A percentile compares a stretch with the other conserved stretches of the same genome.
Evolutionary conservation across 108 stramenopile species (phyloP).

Genomic region (Aurantiochytrium sp.): DNA sequence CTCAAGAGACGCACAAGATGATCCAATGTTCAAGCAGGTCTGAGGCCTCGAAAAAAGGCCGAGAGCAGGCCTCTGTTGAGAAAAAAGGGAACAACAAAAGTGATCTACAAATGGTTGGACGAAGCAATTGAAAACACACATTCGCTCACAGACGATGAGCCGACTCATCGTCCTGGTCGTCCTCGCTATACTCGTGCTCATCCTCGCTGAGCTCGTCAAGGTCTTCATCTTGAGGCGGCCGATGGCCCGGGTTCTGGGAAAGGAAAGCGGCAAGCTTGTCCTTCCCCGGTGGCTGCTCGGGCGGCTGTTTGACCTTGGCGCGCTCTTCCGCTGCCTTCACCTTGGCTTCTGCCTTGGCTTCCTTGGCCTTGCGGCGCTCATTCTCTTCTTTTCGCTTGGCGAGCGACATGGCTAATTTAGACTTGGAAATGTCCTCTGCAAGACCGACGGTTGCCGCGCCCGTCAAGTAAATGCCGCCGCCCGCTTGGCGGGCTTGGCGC

Average conservation of each 20-base stretch:
- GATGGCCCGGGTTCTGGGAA: not conserved
- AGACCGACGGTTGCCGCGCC: conserved; percentile 2
- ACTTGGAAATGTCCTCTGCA: not conserved
- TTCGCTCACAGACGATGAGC: too few species aligned
- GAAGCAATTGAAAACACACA: too few species aligned
- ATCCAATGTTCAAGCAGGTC: too few species aligned
- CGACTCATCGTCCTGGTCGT: too few species aligned
- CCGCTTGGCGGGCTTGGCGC: not conserved
- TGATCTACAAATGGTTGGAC: too few species aligned
- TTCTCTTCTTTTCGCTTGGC: not conserved
- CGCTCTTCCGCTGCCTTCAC: not conserved
- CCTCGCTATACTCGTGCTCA: too few species aligned
- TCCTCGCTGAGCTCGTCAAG: too few species aligned
- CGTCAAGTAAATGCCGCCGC: not conserved
- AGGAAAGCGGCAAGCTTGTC: not conserved
- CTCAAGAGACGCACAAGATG: too few species aligned
- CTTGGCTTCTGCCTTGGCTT: not conserved
- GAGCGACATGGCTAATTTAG: not conserved
- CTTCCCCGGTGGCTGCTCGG: not conserved
- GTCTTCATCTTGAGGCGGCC: not conserved
- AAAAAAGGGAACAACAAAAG: too few species aligned
- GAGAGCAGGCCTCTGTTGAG: too few species aligned
- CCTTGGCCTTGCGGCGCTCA: not conserved
- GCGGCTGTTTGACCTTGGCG: not conserved
- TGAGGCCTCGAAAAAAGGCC: too few species aligned